phyloP scores from a whole-genome alignment of 129 eudicot genomes.

The Cynara cardunculus region DNA sequence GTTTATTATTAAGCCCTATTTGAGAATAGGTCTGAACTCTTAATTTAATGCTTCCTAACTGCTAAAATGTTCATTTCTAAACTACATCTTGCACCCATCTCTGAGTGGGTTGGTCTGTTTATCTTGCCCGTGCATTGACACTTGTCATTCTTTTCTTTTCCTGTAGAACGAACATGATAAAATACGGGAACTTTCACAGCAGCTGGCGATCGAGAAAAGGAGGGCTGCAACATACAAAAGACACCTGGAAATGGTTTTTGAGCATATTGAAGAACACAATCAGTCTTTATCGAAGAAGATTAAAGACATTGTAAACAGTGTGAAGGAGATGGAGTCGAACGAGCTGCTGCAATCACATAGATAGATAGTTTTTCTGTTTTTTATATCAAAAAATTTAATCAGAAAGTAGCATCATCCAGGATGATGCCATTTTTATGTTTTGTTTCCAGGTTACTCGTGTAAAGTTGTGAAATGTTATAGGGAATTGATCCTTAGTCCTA shows the following conservation, averaged over 20 bases:
- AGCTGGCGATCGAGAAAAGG: conserved; percentile 83
- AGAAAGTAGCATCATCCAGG: background rate
- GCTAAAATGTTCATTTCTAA: background rate
- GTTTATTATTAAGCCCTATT: background rate
- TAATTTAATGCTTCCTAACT: background rate
- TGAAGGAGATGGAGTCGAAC: conserved; percentile 63
- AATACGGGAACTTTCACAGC: conserved; percentile 87
- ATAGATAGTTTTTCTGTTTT: conserved; percentile 31
- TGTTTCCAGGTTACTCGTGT: conserved; percentile 8
- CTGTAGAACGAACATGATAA: conserved; percentile 86
- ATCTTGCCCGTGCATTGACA: too few relatives aligned
- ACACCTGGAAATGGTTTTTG: conserved; percentile 75
- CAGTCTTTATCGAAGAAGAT: conserved; percentile 70
- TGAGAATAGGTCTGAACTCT: background rate
- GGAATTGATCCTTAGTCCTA: background rate
- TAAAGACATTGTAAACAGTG: conserved; percentile 61
- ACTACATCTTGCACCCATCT: background rate
- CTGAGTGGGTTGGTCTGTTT: too few relatives aligned
- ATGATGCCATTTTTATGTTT: conserved; percentile 1
- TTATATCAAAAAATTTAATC: background rate
- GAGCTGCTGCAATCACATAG: conserved; percentile 38
- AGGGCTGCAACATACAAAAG: conserved; percentile 79
- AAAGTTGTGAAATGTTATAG: conserved; percentile 21
- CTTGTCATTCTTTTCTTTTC: background rate
- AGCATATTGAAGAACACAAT: conserved; percentile 92